phyloP scores from a whole-genome alignment of 2,329 filamentous ascomycete species.

The Penicillium paneum region DNA sequence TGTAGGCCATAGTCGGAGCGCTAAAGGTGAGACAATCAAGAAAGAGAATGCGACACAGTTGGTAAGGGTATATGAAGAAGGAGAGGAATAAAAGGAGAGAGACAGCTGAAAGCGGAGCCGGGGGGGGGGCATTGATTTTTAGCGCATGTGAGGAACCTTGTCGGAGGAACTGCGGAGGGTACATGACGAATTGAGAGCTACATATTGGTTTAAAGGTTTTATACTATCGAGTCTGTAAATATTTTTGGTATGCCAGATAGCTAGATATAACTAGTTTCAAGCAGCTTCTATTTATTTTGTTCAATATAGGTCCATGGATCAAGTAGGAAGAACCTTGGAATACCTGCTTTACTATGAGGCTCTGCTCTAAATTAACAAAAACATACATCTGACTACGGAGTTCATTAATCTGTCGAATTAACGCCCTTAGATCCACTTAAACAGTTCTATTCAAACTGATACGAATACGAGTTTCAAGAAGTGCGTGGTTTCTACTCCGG shows the following conservation, averaged over 20 bases:
- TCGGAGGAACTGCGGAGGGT: not conserved
- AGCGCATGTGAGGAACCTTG: slow-evolving; percentile 9
- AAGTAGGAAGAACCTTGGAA: too few species aligned
- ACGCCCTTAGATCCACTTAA: too few species aligned
- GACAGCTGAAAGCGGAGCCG: slow-evolving; percentile 22
- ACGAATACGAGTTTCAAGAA: too few species aligned
- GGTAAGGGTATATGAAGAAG: not conserved
- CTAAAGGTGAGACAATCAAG: slow-evolving; percentile 24
- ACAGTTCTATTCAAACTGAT: too few species aligned
- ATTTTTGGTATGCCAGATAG: not conserved
- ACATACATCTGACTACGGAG: too few species aligned
- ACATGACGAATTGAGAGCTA: not conserved
- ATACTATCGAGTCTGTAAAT: not conserved
- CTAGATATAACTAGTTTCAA: not conserved
- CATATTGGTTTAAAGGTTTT: not conserved
- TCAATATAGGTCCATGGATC: too few species aligned
- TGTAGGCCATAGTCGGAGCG: slow-evolving; percentile 74
- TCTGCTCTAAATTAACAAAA: too few species aligned
- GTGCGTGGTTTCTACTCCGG: too few species aligned
- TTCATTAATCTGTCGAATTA: too few species aligned
- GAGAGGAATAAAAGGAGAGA: slow-evolving; percentile 2
- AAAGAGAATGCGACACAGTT: slow-evolving; percentile 1
- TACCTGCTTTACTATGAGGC: too few species aligned
- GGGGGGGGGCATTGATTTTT: slow-evolving; percentile 28
- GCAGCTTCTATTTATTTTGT: too few species aligned